A percentile compares a stretch with the other conserved stretches of the same genome.
Evolutionary conservation across 192 early-diverging fungal genomes (phyloP).

Genomic region (Podila clonocystis): DNA sequence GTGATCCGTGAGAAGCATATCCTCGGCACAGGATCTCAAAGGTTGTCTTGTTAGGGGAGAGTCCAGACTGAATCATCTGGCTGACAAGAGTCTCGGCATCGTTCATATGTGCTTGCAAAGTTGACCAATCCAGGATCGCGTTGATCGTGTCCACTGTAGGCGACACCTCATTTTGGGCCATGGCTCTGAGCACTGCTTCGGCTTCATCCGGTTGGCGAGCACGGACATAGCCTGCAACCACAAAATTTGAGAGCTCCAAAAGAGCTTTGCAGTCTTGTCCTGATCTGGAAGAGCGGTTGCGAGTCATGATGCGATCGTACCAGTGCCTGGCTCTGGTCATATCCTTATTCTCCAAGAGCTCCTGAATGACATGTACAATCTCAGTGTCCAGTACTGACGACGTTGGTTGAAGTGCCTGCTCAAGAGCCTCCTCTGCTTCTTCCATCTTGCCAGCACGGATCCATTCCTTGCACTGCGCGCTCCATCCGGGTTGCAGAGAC

Average conservation of each 20-base stretch:
- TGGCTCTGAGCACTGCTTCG: conserved; percentile 13
- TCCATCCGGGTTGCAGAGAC: conserved; percentile 20
- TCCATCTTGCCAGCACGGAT: conserved; percentile 20
- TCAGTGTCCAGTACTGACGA: neutral
- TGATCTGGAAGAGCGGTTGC: too few species aligned
- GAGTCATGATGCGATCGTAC: conserved; percentile 10
- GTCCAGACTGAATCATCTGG: conserved; percentile 14
- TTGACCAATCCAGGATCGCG: conserved; percentile 28
- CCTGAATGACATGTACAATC: conserved; percentile 17
- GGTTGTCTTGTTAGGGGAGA: conserved; percentile 20
- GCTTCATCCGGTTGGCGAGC: conserved; percentile 10
- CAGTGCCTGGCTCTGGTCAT: conserved; percentile 36
- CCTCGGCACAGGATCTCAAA: conserved; percentile 34
- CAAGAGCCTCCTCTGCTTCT: conserved; percentile 31
- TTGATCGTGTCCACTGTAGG: conserved; percentile 36
- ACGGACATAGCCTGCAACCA: conserved; percentile 36
- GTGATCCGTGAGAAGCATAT: conserved; percentile 21
- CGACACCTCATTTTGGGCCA: conserved; percentile 10
- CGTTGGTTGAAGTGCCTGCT: neutral
- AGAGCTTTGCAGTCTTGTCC: neutral
- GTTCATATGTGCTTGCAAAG: conserved; percentile 17
- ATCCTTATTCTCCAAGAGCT: conserved; percentile 11
- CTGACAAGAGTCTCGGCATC: conserved; percentile 23
- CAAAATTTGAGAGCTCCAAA: conserved; percentile 4
- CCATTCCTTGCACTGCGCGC: conserved; percentile 16